Evolutionary conservation across 495 filamentous ascomycete species (phyloP), one percentile per base, ranked within the genome.

Genomic region (Hyaloscypha finlandica): DNA sequence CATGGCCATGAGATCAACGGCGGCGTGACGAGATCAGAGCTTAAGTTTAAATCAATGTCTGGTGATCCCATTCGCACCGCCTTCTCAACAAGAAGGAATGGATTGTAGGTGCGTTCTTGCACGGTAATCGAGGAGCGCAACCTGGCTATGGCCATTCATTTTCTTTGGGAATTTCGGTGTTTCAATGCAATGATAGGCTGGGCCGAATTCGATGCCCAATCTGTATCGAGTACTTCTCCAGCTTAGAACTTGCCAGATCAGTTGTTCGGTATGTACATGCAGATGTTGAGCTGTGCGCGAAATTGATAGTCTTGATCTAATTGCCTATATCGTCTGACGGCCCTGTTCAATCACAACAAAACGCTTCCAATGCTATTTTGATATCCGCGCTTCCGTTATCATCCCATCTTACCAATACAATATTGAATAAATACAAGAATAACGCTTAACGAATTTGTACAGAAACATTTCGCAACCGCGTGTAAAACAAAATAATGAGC

Each of bases 21-120:
- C 59, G 59, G 14, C 35, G 45, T 45, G 59, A 61, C 4, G 33
- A 45, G 59, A 61, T 61, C 35, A 61, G 37, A 48, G 59, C 59
- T 61, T 42, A 61, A 37, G 30, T 60, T 60, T 60, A 37, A 53
- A 14, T 53, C 51, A 53, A 53, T 53, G 51, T 53, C 51, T n/a
- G 29, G 31, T 39, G 25, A 25, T 25, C 25, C 25, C 25, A 25
- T 25, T 60, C 57, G 33, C 35, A 37, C 35, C 35, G 35, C 12
- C 35, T 37, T 37, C 35, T 8, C 35, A 37, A 37, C 35, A 37
- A 37, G 35, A 25, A 25, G 6, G 35, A 37, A 12, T 37, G 35
- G 6, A 12, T 37, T 48, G 42, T 12, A 48, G 3, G 11, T 12
- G 16, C 14, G 4, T 19, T 48, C 16, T 12, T 19, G 9, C 42